phyloP scores from a whole-genome alignment of 805 yeast species.

The Wickerhamiella brachini region DNA sequence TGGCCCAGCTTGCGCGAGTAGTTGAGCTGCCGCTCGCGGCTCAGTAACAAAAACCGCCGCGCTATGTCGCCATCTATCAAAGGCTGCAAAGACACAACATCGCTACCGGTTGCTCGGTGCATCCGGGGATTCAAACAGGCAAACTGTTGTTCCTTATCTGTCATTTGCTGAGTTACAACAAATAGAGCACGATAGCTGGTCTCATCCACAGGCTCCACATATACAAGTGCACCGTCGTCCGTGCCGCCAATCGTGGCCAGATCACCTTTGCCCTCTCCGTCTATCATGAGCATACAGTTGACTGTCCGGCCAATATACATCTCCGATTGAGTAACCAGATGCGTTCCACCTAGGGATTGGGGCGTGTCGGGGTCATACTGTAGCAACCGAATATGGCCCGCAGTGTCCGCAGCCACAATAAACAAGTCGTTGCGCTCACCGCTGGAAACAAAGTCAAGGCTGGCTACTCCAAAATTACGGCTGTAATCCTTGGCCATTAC shows the following conservation, averaged over 20 bases:
- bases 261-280: conserved; percentile 17
- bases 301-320: conserved; percentile 49
- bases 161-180: conserved; percentile 74
- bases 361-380: conserved; percentile 92
- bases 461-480: conserved; percentile 60
- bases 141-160: conserved; percentile 57
- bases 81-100: conserved; percentile 11
- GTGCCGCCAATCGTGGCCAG: conserved; percentile 54
- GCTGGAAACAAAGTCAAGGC: conserved; percentile 32
- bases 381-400: conserved; percentile 51
- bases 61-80: conserved; percentile 21
- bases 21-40: conserved; percentile 14
- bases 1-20: conserved; percentile 22
- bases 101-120: conserved; percentile 15
- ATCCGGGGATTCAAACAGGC: conserved; percentile 67
- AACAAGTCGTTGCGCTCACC: conserved; percentile 38
- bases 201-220: conserved; percentile 64
- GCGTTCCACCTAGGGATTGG: conserved; percentile 63
- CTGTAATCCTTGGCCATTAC: conserved; percentile 66
- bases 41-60: conserved; percentile 17
- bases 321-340: conserved; percentile 53
- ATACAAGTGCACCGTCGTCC: conserved; percentile 65
- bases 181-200: conserved; percentile 64
- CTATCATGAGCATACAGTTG: conserved; percentile 19
- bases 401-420: conserved; percentile 55